A percentile compares a stretch with the other conserved stretches of the same genome.
These are phyloP conservation scores for Acanthochlamys bracteata DNA, from an alignment of 106 monocot species.

Conservation along the genomic window DNA sequence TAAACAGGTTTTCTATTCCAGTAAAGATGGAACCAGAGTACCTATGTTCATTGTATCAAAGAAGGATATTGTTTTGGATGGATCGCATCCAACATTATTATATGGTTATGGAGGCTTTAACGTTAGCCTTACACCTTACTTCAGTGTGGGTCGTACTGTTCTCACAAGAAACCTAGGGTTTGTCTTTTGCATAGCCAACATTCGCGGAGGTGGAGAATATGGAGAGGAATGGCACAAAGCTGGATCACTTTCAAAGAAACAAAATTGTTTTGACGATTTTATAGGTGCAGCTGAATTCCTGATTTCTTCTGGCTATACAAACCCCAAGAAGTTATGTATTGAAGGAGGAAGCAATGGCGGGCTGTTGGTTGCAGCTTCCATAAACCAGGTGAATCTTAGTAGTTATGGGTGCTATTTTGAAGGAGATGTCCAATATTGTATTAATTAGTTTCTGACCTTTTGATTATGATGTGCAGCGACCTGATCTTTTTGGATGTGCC, in stretches of 20 bases:
- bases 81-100: conserved; percentile 70
- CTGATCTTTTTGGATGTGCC: conserved; percentile 95
- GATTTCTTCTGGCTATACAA: conserved; percentile 67
- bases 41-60: conserved; percentile 90
- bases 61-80: conserved; percentile 62
- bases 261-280: conserved; percentile 97
- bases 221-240: conserved; percentile 98
- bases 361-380: conserved; percentile 85
- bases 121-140: conserved; percentile 70
- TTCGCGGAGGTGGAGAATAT: conserved; percentile 97
- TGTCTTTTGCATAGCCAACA: conserved; percentile 77
- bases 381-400: conserved; percentile 74
- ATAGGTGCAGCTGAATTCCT: conserved; percentile 80
- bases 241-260: conserved; percentile 78
- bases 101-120: conserved; percentile 98
- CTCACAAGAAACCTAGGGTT: conserved; percentile 57
- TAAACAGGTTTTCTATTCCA: conserved; percentile 81
- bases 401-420: no score
- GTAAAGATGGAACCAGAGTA: conserved; percentile 86
- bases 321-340: conserved; percentile 54
- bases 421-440: no score
- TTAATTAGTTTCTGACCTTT: conserved; percentile 1
- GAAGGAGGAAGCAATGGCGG: conserved; percentile 99
- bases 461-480: conserved; percentile 41
- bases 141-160: conserved; percentile 48